Percentiles rank a stretch among this genome's conserved stretches.
These are phyloP conservation scores for Auriscalpium vulgare DNA, from an alignment of 768 basidiomycete genomes.

Conservation along the genomic window DNA sequence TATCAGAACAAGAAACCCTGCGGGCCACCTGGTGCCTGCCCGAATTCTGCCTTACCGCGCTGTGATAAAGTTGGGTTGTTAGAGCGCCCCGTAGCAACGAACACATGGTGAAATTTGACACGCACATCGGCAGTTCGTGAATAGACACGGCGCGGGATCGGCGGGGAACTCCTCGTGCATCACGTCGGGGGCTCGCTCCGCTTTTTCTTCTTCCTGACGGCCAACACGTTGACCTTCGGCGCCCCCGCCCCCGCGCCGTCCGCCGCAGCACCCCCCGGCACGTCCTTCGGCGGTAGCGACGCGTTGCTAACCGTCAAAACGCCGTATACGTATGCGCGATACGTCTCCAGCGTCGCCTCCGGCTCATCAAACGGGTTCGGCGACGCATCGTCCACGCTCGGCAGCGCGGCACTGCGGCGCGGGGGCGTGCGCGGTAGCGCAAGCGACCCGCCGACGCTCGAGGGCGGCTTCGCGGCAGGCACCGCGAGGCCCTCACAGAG, in stretches of 20 bases:
- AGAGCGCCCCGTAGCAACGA: too few species aligned
- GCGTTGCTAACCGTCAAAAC: conserved; percentile 44
- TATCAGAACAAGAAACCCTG: too few species aligned
- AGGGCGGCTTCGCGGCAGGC: conserved; percentile 2
- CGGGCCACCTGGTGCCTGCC: too few species aligned
- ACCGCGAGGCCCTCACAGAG: conserved; percentile 56
- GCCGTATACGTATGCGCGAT: conserved; percentile 54
- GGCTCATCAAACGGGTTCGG: conserved; percentile 67
- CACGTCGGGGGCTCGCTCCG: neutral
- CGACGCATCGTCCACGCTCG: conserved; percentile 37
- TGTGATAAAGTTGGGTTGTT: too few species aligned
- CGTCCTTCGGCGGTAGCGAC: conserved; percentile 21
- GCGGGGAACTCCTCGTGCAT: too few species aligned
- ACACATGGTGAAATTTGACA: too few species aligned
- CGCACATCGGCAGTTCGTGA: too few species aligned
- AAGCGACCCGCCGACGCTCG: conserved; percentile 18
- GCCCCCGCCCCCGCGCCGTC: conserved; percentile 9
- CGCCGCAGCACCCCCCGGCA: conserved; percentile 3
- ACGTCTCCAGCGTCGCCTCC: conserved; percentile 51
- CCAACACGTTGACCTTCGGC: conserved; percentile 45
- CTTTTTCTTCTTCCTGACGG: conserved; percentile 46
- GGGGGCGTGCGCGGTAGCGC: conserved; percentile 47
- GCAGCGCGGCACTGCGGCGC: conserved; percentile 23
- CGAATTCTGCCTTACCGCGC: too few species aligned
- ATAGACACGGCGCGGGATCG: too few species aligned